Evolutionary conservation across 208 protist species (phyloP).

Genomic region (Leishmania tropica): DNA sequence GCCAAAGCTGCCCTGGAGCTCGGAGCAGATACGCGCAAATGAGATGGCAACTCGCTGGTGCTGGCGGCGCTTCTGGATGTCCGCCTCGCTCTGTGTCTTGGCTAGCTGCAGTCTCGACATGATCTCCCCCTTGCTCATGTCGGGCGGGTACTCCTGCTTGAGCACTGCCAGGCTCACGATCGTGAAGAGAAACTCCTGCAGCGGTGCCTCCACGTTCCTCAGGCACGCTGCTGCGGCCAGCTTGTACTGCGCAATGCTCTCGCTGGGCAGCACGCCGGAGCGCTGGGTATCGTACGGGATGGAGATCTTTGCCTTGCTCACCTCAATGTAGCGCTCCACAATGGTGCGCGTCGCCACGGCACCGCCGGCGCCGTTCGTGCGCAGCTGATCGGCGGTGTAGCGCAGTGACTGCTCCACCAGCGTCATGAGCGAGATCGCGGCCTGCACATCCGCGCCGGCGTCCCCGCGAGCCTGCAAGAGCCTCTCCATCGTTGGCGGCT

Average conservation of each 20-base stretch:
- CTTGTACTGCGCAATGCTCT: slow-evolving; percentile 35
- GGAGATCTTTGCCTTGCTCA: slow-evolving; percentile 37
- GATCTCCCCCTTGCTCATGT: slow-evolving; percentile 22
- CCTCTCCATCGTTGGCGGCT: slow-evolving; percentile 39
- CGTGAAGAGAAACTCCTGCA: slow-evolving; percentile 44
- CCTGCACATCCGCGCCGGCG: background rate
- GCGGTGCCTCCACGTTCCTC: slow-evolving; percentile 20
- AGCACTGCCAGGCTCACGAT: slow-evolving; percentile 22
- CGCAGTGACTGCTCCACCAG: slow-evolving; percentile 28
- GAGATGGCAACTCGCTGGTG: slow-evolving; percentile 28
- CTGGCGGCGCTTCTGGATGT: slow-evolving; percentile 14
- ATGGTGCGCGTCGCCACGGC: slow-evolving; percentile 18
- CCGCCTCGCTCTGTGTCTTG: background rate
- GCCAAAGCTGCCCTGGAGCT: slow-evolving; percentile 48
- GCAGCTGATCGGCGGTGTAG: slow-evolving; percentile 37
- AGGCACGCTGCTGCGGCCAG: slow-evolving; percentile 24
- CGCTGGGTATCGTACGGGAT: slow-evolving; percentile 48
- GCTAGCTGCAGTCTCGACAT: slow-evolving; percentile 6
- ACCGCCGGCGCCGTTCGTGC: slow-evolving; percentile 1
- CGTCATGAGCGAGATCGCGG: slow-evolving; percentile 13
- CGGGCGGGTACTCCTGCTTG: slow-evolving; percentile 10
- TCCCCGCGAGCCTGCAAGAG: slow-evolving; percentile 25
- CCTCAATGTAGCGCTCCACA: slow-evolving; percentile 53
- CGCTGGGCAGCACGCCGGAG: slow-evolving; percentile 28
- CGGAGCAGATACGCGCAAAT: slow-evolving; percentile 30